Conservation (phyloP, 345 rosid species). For the Citrus unshiu region DNA sequence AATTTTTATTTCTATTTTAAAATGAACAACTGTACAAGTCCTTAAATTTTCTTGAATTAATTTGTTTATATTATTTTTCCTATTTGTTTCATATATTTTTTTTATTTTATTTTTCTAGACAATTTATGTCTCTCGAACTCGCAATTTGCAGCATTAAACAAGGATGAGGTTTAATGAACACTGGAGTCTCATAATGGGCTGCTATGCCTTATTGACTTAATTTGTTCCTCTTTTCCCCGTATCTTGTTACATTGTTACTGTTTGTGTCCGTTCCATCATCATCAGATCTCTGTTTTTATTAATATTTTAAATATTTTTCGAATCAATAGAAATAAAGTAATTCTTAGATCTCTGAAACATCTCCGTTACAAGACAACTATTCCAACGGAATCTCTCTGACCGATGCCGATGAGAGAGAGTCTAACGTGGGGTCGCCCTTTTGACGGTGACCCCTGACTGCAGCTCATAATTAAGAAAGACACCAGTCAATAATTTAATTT, state of each 20-base stretch:
- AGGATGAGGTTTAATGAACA: neutral
- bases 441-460: neutral
- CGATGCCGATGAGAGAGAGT: neutral
- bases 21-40: too few species aligned
- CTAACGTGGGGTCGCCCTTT: neutral
- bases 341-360: neutral
- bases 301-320: too few species aligned
- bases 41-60: too few species aligned
- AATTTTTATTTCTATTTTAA: too few species aligned
- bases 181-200: neutral
- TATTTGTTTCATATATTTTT: too few species aligned
- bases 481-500: neutral
- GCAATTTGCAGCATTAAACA: neutral
- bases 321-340: too few species aligned
- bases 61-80: too few species aligned
- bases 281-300: neutral
- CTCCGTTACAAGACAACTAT: constrained; percentile 8
- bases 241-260: neutral
- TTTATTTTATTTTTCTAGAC: too few species aligned
- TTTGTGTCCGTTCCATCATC: neutral
- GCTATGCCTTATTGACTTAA: neutral
- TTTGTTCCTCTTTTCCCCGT: neutral
- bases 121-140: too few species aligned
- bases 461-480: too few species aligned
- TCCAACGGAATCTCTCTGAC: constrained; percentile 5